Conservation (phyloP, 2,329 filamentous ascomycete genomes). For the Cladorrhinum sp. region DNA sequence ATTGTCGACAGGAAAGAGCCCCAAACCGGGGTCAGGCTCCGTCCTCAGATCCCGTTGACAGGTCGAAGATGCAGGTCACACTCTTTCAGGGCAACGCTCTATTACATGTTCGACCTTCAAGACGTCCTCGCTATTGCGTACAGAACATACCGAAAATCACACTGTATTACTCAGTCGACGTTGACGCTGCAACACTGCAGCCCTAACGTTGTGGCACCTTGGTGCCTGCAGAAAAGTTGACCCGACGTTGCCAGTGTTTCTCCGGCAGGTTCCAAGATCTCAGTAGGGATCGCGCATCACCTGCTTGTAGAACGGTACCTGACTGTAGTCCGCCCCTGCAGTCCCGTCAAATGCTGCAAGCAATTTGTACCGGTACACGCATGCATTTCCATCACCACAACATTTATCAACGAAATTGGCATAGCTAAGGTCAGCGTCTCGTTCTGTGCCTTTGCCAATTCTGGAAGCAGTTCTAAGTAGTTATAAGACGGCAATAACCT, state of each 20-base stretch:
- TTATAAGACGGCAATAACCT: constrained; percentile 13
- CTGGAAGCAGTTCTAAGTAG: constrained; percentile 9
- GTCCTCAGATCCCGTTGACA: neutral
- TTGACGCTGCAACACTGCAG: constrained; percentile 6
- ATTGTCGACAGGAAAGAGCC: neutral
- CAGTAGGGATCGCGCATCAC: constrained; percentile 3
- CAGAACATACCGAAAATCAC: constrained; percentile 4
- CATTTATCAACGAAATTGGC: neutral
- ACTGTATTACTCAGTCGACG: constrained; percentile 5
- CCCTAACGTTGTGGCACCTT: constrained; percentile 9
- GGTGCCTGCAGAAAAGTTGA: constrained; percentile 17
- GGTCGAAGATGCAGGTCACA: neutral
- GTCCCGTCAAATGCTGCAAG: neutral
- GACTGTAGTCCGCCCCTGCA: constrained; percentile 4
- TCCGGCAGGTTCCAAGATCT: constrained; percentile 10
- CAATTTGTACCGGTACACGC: neutral
- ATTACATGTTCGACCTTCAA: neutral
- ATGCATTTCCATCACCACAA: neutral
- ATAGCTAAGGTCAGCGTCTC: constrained; percentile 18
- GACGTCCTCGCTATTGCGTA: constrained; percentile 1
- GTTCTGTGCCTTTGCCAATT: constrained; percentile 15
- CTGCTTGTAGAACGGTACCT: neutral
- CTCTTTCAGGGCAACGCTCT: neutral
- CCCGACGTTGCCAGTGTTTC: constrained; percentile 8
- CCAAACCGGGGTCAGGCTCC: neutral